A percentile compares a stretch with the other conserved stretches of the same genome.
Conservation (phyloP, 306 rosid genomes). For the Vigna mungo region DNA sequence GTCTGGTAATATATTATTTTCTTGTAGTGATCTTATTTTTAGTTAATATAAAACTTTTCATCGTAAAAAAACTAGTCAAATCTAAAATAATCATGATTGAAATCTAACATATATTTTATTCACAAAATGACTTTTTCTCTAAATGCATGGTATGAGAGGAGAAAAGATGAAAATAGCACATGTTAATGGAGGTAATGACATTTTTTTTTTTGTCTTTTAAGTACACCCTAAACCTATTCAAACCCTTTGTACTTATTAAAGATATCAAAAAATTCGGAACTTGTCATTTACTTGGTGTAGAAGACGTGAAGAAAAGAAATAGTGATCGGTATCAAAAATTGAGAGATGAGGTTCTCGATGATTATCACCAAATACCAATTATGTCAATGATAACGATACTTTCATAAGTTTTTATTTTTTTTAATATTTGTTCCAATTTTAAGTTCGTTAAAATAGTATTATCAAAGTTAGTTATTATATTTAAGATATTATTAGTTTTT, state of each 20-base stretch:
- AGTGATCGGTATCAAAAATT: background rate
- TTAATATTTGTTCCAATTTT: too few species aligned
- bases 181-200: background rate
- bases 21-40: too few species aligned
- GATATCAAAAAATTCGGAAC: background rate
- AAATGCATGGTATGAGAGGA: background rate
- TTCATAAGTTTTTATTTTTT: background rate
- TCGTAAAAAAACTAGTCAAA: too few species aligned
- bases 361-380: background rate
- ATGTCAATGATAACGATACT: background rate
- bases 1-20: too few species aligned
- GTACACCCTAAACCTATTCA: background rate
- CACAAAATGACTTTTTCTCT: background rate
- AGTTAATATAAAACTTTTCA: too few species aligned
- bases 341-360: background rate
- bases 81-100: background rate
- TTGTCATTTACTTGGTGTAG: background rate
- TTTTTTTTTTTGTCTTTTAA: background rate
- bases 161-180: background rate
- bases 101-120: background rate
- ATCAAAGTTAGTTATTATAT: too few species aligned
- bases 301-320: conserved; percentile 16
- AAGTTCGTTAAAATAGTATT: too few species aligned
- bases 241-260: background rate
- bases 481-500: too few species aligned